Evolutionary conservation across 108 stramenopile genomes (phyloP), one percentile per base, ranked within the genome.

Genomic region (Skeletonema menzelii): DNA sequence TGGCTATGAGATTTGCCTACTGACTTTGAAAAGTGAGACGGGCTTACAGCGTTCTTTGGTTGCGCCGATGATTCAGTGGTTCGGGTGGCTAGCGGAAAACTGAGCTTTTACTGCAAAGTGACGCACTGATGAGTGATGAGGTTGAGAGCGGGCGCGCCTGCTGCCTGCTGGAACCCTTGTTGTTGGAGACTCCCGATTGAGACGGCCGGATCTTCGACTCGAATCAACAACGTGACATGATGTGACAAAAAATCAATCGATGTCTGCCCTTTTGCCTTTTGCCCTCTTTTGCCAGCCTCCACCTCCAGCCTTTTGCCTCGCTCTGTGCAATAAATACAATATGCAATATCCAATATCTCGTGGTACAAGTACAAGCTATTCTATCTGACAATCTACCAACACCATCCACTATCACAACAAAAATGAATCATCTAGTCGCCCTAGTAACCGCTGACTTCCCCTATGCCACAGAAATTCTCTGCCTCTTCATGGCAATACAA

Each of bases 401-500:
- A 57, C 14, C 15, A 15, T 4, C 31, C 6, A 19, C 31, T 28
- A 40, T 19, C 40, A 61, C 61, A 42, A n/a, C 15, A 42, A 42
- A 42, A 27, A 72, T 81, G 73, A 67, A 76, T 13, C 64, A 20
- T 47, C 24, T 85, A 14, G 70, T 87, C 31, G 28, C 38, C 27
- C 80, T 85, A 76, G 68, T 88, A 30, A 79, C 87, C 27, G 82
- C 70, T 42, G 34, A 59, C 26, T 89, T 85, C 49, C 76, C 88
- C 12, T 81, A 80, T 65, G 56, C 84, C 28, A 65, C 71, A 5
- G 91, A 92, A 69, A 53, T 82, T 28, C 76, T 79, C 38, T 80
- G 82, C 42, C 70, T 90, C 53, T 71, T 78, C 15, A 87, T 87
- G 88, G 92, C 92, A 3, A 70, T 89, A 32, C 83, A 87, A 53